A percentile compares a stretch with the other conserved stretches of the same genome.
Conservation (phyloP, 2,329 filamentous ascomycete species). For the Colletotrichum sp. region DNA sequence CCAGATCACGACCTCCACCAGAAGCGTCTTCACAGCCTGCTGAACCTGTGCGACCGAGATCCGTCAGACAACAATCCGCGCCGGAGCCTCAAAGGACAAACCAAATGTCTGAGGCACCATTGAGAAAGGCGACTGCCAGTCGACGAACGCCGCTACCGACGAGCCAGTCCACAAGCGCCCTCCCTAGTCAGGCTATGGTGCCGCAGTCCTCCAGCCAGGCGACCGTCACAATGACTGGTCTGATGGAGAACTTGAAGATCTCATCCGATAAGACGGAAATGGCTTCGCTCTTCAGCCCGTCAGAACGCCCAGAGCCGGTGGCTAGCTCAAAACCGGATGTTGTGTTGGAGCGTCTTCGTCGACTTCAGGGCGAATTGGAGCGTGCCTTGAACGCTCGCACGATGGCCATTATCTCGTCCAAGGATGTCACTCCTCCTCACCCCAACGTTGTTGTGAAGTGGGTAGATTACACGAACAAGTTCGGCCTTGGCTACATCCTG, state of each 20-base stretch:
- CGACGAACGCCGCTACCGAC: conserved; percentile 20
- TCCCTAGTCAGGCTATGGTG: conserved; percentile 7
- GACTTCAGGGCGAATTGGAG: conserved; percentile 65
- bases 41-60: conserved; percentile 7
- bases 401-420: conserved; percentile 64
- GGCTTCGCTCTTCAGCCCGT: conserved; percentile 60
- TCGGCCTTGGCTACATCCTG: conserved; percentile 83
- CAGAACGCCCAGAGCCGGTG: conserved; percentile 56
- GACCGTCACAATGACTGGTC: conserved; percentile 15
- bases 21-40: conserved; percentile 4
- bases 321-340: conserved; percentile 61
- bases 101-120: conserved; percentile 8
- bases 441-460: conserved; percentile 76
- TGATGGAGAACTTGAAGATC: conserved; percentile 27
- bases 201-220: conserved; percentile 6
- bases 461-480: conserved; percentile 90
- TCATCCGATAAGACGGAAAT: conserved; percentile 31
- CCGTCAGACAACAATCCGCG: conserved; percentile 18
- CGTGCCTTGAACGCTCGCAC: conserved; percentile 67
- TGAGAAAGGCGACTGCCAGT: conserved; percentile 5
- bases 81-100: conserved; percentile 7
- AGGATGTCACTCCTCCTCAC: conserved; percentile 58
- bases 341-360: conserved; percentile 60
- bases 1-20: conserved; percentile 33
- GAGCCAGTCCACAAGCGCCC: conserved; percentile 15